Base-by-base conservation (phyloP, 1,284 basidiomycete species). In the Melanopsichium pennsylvanicum region DNA sequence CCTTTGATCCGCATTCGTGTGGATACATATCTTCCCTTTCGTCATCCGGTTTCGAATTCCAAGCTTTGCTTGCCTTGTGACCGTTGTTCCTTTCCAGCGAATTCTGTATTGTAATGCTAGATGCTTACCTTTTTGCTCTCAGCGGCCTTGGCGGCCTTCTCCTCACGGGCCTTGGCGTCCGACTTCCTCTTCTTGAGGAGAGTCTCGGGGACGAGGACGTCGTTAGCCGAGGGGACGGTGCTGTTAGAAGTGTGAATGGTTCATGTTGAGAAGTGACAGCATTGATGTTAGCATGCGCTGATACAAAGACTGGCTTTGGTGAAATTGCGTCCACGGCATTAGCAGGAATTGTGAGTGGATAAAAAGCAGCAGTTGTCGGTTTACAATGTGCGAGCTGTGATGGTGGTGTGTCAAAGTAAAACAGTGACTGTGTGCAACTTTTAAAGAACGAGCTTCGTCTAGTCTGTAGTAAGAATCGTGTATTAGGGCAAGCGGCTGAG, bases 101-200 rank as follows among this genome's bases (percentile, higher is more conserved):
- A 8, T 7, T 29, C 27, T 7, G 27, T 8, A 29, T 8, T 29
- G 27, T 13, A 13, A 11, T 19, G 8, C 5, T 16, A 6, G 22
- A 39, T 55, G 66, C 76, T 68, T 83, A 97, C 95, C 91, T 97
- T 97, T 83, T 91, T 90, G 78, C 91, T 90, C 81, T 91, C 91
- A 46, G 86, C 83, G 31, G 91, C 91, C 72, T 91, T 90, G 73
- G 87, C 88, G 79, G 94, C 86, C 82, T 92, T 93, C 84, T 97
- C 94, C 87, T 97, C 93, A 80, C 93, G 88, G 72, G 90, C 90
- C 88, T 97, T 96, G 86, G 94, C 93, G 82, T 90, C 96, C 84
- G 93, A 89, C 87, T 96, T 95, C 85, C 96, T 88, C 88, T 97
- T 99, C 76, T 81, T 81, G 72, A 81, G 76, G 48, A 81, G 72